Evolutionary conservation across 164 flowering plant species (phyloP), one percentile per base, ranked within the genome.

Genomic region (Cinnamomum micranthum): DNA sequence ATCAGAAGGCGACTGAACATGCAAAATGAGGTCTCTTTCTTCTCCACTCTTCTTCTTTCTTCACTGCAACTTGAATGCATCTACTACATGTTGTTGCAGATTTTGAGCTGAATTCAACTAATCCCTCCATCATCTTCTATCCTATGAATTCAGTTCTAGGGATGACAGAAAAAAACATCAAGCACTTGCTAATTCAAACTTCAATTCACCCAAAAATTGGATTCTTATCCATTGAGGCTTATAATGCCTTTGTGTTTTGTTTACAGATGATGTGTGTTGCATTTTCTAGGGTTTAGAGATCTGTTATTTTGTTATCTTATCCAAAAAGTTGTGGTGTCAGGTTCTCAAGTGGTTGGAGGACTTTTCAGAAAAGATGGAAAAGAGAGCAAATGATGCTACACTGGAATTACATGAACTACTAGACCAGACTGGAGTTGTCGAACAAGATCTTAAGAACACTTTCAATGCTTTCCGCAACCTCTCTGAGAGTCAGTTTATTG

Each of bases 311-410:
- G 24, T 19, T 60, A 23, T 60, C 64, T 41, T 9, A 41, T 41
- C 47, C 60, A 15, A 20, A 14, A 55, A 27, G 19, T 19, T 67
- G n/a, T 58, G 22, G 17, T 27, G 1, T 28, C 66, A 81, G 83
- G 74, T 81, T 75, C 58, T 73, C 20, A 81, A 69, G 71, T 75
- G 83, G 81, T 60, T 81, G 76, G 80, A 73, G 24, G 81, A 81
- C 22, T 73, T 81, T 50, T 75, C 81, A 5, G 74, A 75, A 59
- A 69, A 78, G 27, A 23, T 81, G 65, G 65, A 78, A 73, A 75
- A 28, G 71, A 78, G 83, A 66, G 83, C 83, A 51, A 31, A 70
- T 55, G 65, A 25, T 55, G 52, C 73, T 14, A 77, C 79, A 3
- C 11, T 19, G 59, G 79, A 78, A 70, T 50, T 78, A 50, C 65